Evolutionary conservation across 176 grass and related monocot species (phyloP).

Genomic region (Oryza meridionalis): DNA sequence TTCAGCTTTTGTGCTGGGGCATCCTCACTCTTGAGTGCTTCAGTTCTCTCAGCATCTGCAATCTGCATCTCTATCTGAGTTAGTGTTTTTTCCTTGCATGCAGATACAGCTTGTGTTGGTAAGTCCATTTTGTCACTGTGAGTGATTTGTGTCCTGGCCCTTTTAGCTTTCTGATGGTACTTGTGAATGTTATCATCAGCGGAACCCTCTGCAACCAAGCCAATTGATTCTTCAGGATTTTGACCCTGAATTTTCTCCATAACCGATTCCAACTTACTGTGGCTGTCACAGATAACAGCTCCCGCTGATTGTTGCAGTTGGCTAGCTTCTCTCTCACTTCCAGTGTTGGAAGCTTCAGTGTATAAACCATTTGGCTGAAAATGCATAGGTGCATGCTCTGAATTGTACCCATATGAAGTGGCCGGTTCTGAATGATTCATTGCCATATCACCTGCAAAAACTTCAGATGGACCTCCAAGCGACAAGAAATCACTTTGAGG

Average conservation of each 20-base stretch:
- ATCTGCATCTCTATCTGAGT: conserved; percentile 42
- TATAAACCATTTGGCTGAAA: conserved; percentile 2
- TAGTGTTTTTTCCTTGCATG: conserved; percentile 37
- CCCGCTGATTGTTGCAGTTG: background rate
- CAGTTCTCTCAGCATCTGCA: conserved; percentile 16
- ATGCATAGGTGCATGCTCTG: conserved; percentile 18
- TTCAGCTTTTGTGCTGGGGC: conserved; percentile 29
- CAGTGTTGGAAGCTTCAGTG: conserved; percentile 17
- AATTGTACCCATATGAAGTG: conserved; percentile 28
- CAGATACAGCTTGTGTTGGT: conserved; percentile 24
- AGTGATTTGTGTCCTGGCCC: conserved; percentile 27
- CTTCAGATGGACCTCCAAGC: conserved; percentile 36
- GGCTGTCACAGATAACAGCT: background rate
- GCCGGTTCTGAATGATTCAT: conserved; percentile 28
- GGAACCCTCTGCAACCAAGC: conserved; percentile 4
- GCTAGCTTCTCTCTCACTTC: conserved; percentile 16
- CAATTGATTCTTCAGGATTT: conserved; percentile 20
- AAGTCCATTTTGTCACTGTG: conserved; percentile 38
- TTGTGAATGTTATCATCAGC: conserved; percentile 31
- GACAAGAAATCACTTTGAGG: conserved; percentile 40
- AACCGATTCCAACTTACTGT: conserved; percentile 10
- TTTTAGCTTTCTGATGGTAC: conserved; percentile 22
- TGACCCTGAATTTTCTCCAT: conserved; percentile 16
- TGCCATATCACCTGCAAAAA: conserved; percentile 5
- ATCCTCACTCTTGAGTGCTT: conserved; percentile 31